Evolutionary conservation across 2,329 filamentous ascomycete species (phyloP).

Genomic region (Talaromyces marneffei): DNA sequence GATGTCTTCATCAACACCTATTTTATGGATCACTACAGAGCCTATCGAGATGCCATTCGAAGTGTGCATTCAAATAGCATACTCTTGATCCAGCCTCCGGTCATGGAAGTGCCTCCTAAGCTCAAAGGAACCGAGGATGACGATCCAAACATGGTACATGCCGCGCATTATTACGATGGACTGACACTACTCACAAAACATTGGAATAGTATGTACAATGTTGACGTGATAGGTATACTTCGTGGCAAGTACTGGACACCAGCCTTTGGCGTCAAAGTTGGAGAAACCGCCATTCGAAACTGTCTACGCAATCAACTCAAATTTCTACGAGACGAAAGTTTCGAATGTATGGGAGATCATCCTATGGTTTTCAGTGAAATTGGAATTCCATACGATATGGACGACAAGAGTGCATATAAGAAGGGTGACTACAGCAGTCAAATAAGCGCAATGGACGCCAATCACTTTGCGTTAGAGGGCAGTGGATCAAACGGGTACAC

Average conservation of each 20-base stretch:
- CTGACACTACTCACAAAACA: conserved; percentile 97
- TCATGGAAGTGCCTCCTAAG: conserved; percentile 80
- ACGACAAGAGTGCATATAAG: conserved; percentile 89
- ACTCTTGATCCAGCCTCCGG: conserved; percentile 85
- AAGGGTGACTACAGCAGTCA: conserved; percentile 94
- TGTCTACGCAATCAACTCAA: conserved; percentile 84
- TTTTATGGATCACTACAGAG: conserved; percentile 79
- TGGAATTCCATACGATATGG: conserved; percentile 98
- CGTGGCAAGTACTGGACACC: conserved; percentile 83
- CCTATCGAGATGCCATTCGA: conserved; percentile 69
- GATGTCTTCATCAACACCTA: conserved; percentile 85
- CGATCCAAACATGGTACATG: conserved; percentile 83
- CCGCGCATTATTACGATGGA: conserved; percentile 94
- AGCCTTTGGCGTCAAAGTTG: conserved; percentile 85
- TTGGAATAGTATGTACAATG: conserved; percentile 94
- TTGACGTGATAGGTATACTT: conserved; percentile 88
- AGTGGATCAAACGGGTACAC: conserved; percentile 78
- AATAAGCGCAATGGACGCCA: conserved; percentile 87
- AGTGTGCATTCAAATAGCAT: conserved; percentile 72
- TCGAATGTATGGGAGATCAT: conserved; percentile 81
- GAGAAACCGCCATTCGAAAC: conserved; percentile 89
- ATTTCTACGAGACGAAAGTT: conserved; percentile 75
- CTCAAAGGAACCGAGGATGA: conserved; percentile 87
- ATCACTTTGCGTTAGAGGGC: conserved; percentile 86
- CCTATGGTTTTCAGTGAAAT: conserved; percentile 91